Percentiles rank a stretch among this genome's conserved stretches.
phyloP scores from a whole-genome alignment of 352 stramenopile genomes.

The Phytophthora melonis region DNA sequence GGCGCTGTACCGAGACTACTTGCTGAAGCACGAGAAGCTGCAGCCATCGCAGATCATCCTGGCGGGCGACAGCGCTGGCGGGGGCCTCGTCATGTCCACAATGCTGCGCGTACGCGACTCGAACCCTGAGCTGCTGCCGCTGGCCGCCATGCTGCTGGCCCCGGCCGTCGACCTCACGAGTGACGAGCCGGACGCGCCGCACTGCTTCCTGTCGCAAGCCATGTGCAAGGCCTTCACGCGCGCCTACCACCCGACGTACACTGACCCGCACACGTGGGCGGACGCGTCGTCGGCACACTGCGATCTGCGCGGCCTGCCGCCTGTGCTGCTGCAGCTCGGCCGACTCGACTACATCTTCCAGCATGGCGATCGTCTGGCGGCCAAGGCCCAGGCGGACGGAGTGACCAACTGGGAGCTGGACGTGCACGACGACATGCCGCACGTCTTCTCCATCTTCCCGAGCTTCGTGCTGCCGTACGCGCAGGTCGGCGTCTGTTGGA shows the following conservation, averaged over 20 bases:
- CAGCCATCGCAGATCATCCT: conserved; percentile 50
- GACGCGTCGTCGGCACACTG: conserved; percentile 44
- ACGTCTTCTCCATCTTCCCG: conserved; percentile 47
- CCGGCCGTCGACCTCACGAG: conserved; percentile 43
- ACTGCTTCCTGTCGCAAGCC: conserved; percentile 31
- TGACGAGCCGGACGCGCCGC: conserved; percentile 23
- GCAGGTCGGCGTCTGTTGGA: conserved; percentile 13
- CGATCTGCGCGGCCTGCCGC: conserved; percentile 27
- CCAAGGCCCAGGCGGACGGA: conserved; percentile 31
- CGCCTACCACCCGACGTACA: conserved; percentile 20
- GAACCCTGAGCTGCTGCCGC: conserved; percentile 21
- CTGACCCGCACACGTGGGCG: conserved; percentile 30
- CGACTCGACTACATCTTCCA: conserved; percentile 42
- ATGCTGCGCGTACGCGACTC: conserved; percentile 51
- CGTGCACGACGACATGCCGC: conserved; percentile 39
- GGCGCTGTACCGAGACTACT: conserved; percentile 48
- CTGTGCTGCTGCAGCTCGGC: conserved; percentile 35
- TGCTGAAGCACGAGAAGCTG: conserved; percentile 41
- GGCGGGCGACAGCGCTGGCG: conserved; percentile 59
- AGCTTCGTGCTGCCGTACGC: conserved; percentile 39
- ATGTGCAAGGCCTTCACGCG: conserved; percentile 18
- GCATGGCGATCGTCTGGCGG: conserved; percentile 33
- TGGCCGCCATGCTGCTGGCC: conserved; percentile 44
- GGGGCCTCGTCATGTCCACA: conserved; percentile 53
- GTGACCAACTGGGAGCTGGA: conserved; percentile 42